Base-by-base conservation (phyloP, 805 yeast species). In the Saturnispora halmiae region DNA sequence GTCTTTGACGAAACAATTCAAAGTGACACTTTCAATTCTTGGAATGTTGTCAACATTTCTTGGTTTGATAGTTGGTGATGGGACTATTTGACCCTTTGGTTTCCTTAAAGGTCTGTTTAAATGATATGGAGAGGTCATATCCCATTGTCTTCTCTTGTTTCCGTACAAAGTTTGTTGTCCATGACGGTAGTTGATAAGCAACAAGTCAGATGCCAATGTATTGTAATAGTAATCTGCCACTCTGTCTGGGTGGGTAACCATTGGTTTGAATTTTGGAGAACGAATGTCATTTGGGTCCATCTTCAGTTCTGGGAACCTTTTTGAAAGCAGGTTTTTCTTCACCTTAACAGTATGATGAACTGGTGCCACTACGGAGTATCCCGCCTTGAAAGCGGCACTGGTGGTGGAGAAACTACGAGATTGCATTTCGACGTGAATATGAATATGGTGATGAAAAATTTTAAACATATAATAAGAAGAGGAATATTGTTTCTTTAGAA, bases 281-380 rank as follows among this genome's bases (percentile, higher is more conserved):
- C 82, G 73, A 46, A 87, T 75, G 60, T 87, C 95, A 53, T 76
- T 75, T 49, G 79, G 77, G 22, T 79, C 74, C 37, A 70, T 63
- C 46, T 82, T 73, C 43, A 84, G 62, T 30, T 76, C 82, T 39
- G 82, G 76, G 60, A 79, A 82, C 45, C 79, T 69, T 43, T 90
- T 87, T 28, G 88, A 80, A 37, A 90, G 71, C 41, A 74, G 73
- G 29, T 77, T 64, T 60, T 92, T 92, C 53, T 75, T 72, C 55
- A 85, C 77, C 49, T 75, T 76, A 33, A 90, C 83, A 45, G 75
- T 71, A 62, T 92, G 98, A 60, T 92, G 98, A 13, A 90, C 94
- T 2, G 98, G 97, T 38, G 81, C 75, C 28, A 85, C 88, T 38
- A 84, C 72, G 30, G 94, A 81, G 59, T 72, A 75, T 24, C 77